Conservation (phyloP, 345 rosid species). For the Eucalyptus sideroxylon region DNA sequence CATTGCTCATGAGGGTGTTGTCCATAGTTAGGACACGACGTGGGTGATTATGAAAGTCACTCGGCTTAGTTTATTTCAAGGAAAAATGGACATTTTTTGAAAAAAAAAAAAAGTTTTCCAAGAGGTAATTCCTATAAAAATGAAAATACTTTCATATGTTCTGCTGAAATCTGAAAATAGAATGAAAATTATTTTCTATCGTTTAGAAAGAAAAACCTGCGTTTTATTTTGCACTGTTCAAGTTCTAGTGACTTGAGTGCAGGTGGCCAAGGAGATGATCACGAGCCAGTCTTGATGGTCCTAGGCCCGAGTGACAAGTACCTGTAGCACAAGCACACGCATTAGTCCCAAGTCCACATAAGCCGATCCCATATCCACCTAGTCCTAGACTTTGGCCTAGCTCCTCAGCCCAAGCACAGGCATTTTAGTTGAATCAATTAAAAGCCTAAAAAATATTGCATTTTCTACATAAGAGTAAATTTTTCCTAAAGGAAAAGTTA, state of each 20-base stretch:
- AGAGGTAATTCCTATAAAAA: neutral
- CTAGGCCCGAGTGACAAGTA: neutral
- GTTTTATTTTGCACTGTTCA: neutral
- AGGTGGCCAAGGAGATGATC: accelerated
- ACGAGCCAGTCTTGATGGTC: accelerated
- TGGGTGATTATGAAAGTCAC: neutral
- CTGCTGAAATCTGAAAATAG: accelerated
- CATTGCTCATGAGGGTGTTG: neutral
- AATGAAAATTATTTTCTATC: neutral
- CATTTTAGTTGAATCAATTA: neutral
- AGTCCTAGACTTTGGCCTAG: neutral
- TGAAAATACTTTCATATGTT: neutral
- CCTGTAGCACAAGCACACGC: accelerated
- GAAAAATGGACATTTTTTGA: neutral
- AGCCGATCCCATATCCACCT: neutral
- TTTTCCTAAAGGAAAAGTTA: neutral
- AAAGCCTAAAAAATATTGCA: neutral
- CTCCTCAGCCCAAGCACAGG: accelerated
- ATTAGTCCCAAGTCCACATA: neutral
- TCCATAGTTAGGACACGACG: neutral
- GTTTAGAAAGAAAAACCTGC: neutral
- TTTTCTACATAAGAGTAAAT: neutral
- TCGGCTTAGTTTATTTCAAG: neutral
- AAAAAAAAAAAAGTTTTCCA: neutral
- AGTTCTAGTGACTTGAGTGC: neutral